Base-by-base conservation (phyloP, 1,284 basidiomycete species). In the Boletus subluridellus region DNA sequence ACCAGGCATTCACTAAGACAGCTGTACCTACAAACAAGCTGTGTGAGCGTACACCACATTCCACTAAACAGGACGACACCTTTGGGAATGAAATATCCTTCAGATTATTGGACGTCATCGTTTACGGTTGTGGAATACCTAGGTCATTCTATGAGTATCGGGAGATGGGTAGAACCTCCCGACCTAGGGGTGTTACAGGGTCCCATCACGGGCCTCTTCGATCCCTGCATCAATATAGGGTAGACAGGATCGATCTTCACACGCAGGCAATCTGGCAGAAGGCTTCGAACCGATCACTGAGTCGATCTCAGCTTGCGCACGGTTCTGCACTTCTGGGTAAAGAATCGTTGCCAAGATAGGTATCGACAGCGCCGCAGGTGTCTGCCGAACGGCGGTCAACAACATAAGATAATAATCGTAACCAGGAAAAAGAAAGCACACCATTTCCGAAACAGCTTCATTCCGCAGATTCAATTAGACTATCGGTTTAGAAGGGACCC, bases 61-160 rank as follows among this genome's bases (percentile, higher is more conserved):
- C 7, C n/a, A n/a, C n/a, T 5, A 32, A 34, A 6, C 14, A 45
- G 11, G 15, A 32, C 26, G 37, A 10, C 32, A 61, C 58, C 61
- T 41, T 55, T 64, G 32, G 54, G 62, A 24, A 66, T 57, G 41
- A 42, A 15, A 39, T 55, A 49, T 9, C 48, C 54, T n/a, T 64
- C 51, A 44, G 57, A 61, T 34, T 12, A 34, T 34, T 12, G 12
- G 30, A 72, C 65, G 58, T 81, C 80, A 14, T 80, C 76, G 37
- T 75, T 59, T 6, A 65, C 71, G 12, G 62, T 64, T 28, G 62
- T 7, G 54, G 65, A 14, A 52, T n/a, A 28, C 50, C 65, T 52
- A 17, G 3, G 38, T 24, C 8, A n/a, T 9, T 4, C n/a, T 15
- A 41, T 57, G 12, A 47, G 32, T 7, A n/a, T 42, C 5, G 17